phyloP scores from a whole-genome alignment of 2,329 filamentous ascomycete species.

The Tolypocladium endophyticum region DNA sequence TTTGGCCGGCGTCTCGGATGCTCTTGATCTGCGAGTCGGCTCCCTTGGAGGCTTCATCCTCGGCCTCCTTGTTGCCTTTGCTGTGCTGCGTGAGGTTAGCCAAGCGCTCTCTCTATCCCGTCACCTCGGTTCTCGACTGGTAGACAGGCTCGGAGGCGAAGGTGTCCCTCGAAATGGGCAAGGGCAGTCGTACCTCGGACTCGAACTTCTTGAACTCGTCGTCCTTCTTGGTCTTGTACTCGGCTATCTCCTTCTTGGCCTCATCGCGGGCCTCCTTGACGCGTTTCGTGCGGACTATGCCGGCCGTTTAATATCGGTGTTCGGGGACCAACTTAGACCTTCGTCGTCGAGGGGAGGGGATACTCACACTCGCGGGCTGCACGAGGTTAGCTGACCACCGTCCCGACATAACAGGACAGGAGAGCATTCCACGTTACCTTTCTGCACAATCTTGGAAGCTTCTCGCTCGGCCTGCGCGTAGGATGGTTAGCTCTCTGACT shows the following conservation, averaged over 20 bases:
- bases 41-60: slow-evolving; percentile 68
- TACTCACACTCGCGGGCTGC: slow-evolving; percentile 78
- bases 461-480: slow-evolving; percentile 79
- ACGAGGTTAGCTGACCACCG: slow-evolving; percentile 5
- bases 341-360: neutral
- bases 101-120: neutral
- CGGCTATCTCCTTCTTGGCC: slow-evolving; percentile 95
- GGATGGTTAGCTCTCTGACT: slow-evolving; percentile 1
- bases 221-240: slow-evolving; percentile 83
- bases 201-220: slow-evolving; percentile 93
- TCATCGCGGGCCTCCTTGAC: slow-evolving; percentile 94
- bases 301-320: neutral
- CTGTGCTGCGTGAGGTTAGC: slow-evolving; percentile 54
- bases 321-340: slow-evolving; percentile 1
- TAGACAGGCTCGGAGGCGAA: neutral
- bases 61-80: slow-evolving; percentile 73
- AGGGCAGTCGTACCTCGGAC: slow-evolving; percentile 41
- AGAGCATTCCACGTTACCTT: slow-evolving; percentile 46
- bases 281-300: slow-evolving; percentile 69
- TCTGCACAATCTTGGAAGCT: slow-evolving; percentile 97
- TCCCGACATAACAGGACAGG: too few species aligned
- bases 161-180: neutral
- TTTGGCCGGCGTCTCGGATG: slow-evolving; percentile 71
- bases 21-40: slow-evolving; percentile 71
- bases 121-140: too few species aligned